phyloP scores from a whole-genome alignment of 257 asterid genomes.

The Knoxia roxburghii region DNA sequence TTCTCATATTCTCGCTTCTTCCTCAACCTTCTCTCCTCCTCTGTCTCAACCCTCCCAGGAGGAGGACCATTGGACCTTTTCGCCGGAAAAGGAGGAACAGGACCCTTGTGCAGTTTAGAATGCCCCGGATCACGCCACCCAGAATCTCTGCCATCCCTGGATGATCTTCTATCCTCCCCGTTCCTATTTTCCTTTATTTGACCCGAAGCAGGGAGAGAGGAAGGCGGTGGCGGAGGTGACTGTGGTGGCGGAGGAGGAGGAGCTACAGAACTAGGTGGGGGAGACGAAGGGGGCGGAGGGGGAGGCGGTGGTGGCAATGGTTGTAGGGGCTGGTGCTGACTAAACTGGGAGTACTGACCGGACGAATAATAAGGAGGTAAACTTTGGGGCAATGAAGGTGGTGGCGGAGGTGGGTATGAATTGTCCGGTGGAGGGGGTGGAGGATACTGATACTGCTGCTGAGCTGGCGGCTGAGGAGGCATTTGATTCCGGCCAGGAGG shows the following conservation, averaged over 20 bases:
- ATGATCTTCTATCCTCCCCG: slow-evolving; percentile 24
- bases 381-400: slow-evolving; percentile 38
- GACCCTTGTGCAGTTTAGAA: slow-evolving; percentile 48
- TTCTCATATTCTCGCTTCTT: slow-evolving; percentile 76
- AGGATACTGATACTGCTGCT: slow-evolving; percentile 42
- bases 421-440: slow-evolving; percentile 76
- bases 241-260: slow-evolving; percentile 73
- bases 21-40: slow-evolving; percentile 85
- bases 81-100: slow-evolving; percentile 40
- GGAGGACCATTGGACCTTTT: slow-evolving; percentile 41
- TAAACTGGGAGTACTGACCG: slow-evolving; percentile 35
- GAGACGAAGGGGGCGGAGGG: slow-evolving; percentile 53
- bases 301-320: slow-evolving; percentile 40
- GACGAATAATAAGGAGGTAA: slow-evolving; percentile 33
- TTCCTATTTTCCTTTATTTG: slow-evolving; percentile 44
- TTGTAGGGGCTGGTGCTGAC: slow-evolving; percentile 36
- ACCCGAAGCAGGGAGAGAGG: slow-evolving; percentile 38
- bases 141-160: slow-evolving; percentile 24
- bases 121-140: slow-evolving; percentile 33
- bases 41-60: slow-evolving; percentile 63
- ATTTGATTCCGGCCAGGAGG: slow-evolving; percentile 30
- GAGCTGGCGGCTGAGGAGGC: slow-evolving; percentile 50
- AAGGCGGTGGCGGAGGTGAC: slow-evolving; percentile 55
- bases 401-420: slow-evolving; percentile 63
- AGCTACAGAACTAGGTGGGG: slow-evolving; percentile 30